Conservation (phyloP, 768 basidiomycete species). For the Podaxis rugospora region DNA sequence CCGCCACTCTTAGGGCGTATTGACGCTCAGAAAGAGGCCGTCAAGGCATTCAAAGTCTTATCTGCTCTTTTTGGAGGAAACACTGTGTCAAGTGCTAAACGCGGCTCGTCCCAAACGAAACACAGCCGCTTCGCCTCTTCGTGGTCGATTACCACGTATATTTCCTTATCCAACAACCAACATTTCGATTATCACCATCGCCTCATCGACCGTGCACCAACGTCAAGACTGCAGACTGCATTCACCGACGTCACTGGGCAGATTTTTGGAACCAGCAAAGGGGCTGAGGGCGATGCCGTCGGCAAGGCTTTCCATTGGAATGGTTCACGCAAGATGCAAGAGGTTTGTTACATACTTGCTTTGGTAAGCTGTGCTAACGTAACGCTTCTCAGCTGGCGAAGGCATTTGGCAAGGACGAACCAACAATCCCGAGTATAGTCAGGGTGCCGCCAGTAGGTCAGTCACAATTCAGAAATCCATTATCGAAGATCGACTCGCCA, state of each 20-base stretch:
- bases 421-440: not conserved
- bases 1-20: too few relatives aligned
- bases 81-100: not conserved
- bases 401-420: not conserved
- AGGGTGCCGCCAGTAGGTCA: not conserved
- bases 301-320: slow-evolving; percentile 1
- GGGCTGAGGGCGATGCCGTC: not conserved
- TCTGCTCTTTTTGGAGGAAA: not conserved
- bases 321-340: not conserved
- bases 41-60: not conserved
- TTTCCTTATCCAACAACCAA: not conserved
- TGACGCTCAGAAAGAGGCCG: too few relatives aligned
- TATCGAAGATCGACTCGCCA: not conserved
- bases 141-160: not conserved
- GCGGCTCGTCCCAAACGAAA: not conserved
- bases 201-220: not conserved
- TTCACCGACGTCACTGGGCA: slow-evolving; percentile 6
- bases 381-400: not conserved
- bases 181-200: not conserved
- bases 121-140: not conserved
- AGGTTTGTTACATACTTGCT: not conserved
- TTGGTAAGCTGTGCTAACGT: not conserved
- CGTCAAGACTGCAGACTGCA: not conserved
- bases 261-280: not conserved
- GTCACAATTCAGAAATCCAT: not conserved